phyloP scores from a whole-genome alignment of 345 rosid genomes.

The Melastoma malabathricum region DNA sequence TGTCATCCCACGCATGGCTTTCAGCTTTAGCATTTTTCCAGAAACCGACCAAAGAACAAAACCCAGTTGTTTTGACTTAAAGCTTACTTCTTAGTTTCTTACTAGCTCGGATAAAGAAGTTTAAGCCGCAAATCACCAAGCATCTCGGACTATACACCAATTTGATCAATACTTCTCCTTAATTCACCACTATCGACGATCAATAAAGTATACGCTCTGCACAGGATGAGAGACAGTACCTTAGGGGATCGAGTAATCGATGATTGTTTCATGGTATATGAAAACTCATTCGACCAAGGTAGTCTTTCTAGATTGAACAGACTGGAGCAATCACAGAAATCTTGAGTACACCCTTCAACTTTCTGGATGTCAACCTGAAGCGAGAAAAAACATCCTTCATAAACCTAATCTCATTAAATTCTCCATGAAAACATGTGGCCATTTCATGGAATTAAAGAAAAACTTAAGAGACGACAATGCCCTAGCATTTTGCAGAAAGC shows the following conservation, averaged over 20 bases:
- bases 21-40: too few species aligned
- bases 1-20: too few species aligned
- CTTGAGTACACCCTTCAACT: constrained; percentile 43
- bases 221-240: constrained; percentile 24
- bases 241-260: constrained; percentile 52
- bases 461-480: neutral
- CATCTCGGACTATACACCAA: neutral
- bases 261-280: constrained; percentile 41
- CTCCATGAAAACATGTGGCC: too few species aligned
- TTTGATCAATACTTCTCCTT: too few species aligned
- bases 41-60: too few species aligned
- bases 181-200: neutral
- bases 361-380: constrained; percentile 37
- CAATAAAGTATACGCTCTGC: neutral
- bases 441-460: too few species aligned
- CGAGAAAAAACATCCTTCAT: neutral
- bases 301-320: constrained; percentile 26
- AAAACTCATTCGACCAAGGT: constrained; percentile 68
- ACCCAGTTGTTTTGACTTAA: too few species aligned
- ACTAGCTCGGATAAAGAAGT: too few species aligned
- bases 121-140: too few species aligned
- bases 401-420: too few species aligned
- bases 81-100: too few species aligned
- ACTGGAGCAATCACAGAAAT: constrained; percentile 48
- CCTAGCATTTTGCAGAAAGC: constrained; percentile 1